Percentiles rank a stretch among this genome's conserved stretches.
Conservation (phyloP, 441 rosid species). For the Croton laevigatus region DNA sequence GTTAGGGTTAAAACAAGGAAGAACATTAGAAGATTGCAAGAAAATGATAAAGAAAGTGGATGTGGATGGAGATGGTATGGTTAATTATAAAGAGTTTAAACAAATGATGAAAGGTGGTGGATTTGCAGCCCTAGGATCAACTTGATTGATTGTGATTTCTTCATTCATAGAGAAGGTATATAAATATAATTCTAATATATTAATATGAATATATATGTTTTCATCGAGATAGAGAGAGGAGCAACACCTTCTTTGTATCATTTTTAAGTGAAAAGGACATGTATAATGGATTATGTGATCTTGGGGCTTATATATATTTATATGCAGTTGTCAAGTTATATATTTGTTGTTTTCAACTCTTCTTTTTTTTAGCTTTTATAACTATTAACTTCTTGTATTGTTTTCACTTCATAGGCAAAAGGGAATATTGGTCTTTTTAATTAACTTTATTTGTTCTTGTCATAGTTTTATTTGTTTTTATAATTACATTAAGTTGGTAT, state of each 20-base stretch:
- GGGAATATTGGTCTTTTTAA: not conserved
- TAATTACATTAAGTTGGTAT: too few species aligned
- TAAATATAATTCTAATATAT: not conserved
- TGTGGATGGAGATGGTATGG: conserved; percentile 90
- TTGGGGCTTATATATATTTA: not conserved
- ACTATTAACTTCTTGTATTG: not conserved
- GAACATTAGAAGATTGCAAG: conserved; percentile 76
- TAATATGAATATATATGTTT: not conserved
- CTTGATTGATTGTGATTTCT: conserved; percentile 6
- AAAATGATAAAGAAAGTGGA: conserved; percentile 80
- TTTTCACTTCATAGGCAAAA: conserved; percentile 7
- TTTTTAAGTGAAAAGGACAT: not conserved
- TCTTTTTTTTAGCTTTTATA: not conserved
- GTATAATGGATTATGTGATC: not conserved
- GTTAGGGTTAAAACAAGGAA: conserved; percentile 79
- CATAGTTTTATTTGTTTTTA: too few species aligned
- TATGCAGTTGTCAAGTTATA: not conserved
- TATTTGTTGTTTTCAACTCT: not conserved
- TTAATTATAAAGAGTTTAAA: conserved; percentile 74
- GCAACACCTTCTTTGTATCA: not conserved
- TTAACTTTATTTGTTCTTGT: not conserved
- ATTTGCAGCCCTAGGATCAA: conserved; percentile 68
- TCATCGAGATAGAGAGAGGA: not conserved
- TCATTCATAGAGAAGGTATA: not conserved
- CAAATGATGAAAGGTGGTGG: conserved; percentile 99